Conservation (phyloP, 495 filamentous ascomycete genomes). For the Penicillium cosmopolitanum region DNA sequence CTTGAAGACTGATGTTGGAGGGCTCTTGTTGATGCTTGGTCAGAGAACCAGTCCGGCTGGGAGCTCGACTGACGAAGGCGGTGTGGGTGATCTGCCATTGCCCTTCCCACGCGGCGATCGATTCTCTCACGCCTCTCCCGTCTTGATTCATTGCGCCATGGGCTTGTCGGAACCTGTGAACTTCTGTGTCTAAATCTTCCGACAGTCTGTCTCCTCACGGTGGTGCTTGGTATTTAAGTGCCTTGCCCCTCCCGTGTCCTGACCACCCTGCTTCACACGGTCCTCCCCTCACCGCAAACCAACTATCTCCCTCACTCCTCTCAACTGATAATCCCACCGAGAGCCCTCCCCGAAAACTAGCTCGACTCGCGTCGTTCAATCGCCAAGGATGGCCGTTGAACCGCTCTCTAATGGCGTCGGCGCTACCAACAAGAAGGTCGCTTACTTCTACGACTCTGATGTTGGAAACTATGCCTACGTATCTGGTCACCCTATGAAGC, state of each 20-base stretch:
- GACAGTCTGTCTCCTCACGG: constrained; percentile 7
- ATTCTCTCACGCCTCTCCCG: constrained; percentile 28
- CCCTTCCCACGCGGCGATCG: constrained; percentile 30
- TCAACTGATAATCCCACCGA: constrained; percentile 13
- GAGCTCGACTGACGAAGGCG: constrained; percentile 38
- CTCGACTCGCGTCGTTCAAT: constrained; percentile 1
- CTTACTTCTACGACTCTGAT: constrained; percentile 97
- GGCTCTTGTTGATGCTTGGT: constrained; percentile 12
- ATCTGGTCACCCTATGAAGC: constrained; percentile 99
- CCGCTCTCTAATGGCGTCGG: constrained; percentile 52
- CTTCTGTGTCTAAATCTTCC: constrained; percentile 12
- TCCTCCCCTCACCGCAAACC: constrained; percentile 24
- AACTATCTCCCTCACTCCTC: constrained; percentile 14
- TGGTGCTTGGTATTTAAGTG: constrained; percentile 15
- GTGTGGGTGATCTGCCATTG: constrained; percentile 21
- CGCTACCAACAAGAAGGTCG: constrained; percentile 74
- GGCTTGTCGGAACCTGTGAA: constrained; percentile 22
- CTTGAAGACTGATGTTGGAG: constrained; percentile 6
- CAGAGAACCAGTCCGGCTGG: constrained; percentile 14
- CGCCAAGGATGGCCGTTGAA: constrained; percentile 43
- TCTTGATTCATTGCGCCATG: constrained; percentile 19
- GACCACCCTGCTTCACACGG: constrained; percentile 5
- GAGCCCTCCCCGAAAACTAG: not conserved
- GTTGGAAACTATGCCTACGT: constrained; percentile 98
- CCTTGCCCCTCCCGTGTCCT: constrained; percentile 2